Conservation (phyloP, 352 stramenopile genomes). For the Phytopythium chamaehyphon region DNA sequence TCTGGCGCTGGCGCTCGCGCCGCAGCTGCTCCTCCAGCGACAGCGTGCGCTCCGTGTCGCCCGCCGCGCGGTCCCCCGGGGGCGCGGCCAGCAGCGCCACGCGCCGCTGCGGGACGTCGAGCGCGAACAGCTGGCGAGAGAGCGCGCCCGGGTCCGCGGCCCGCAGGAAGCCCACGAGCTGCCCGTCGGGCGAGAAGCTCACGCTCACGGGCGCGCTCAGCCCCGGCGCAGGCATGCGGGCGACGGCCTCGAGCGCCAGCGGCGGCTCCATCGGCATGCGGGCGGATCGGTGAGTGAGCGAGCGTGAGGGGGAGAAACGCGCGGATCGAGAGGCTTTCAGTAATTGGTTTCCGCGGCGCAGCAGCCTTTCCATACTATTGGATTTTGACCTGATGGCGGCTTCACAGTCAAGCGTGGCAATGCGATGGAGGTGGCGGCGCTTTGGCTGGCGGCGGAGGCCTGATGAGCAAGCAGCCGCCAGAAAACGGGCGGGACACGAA, state of each 20-base stretch:
- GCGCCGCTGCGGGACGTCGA: slow-evolving; percentile 56
- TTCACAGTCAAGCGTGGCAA: too few relatives aligned
- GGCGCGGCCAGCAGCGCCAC: slow-evolving; percentile 63
- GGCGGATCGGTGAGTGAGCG: neutral
- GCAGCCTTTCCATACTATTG: too few relatives aligned
- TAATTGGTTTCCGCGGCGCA: too few relatives aligned
- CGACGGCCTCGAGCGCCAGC: slow-evolving; percentile 78
- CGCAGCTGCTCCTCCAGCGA: slow-evolving; percentile 90
- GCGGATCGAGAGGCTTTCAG: too few relatives aligned
- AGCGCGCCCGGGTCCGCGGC: slow-evolving; percentile 77
- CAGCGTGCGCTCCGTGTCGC: slow-evolving; percentile 84
- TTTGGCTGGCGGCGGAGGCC: too few relatives aligned
- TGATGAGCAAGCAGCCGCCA: too few relatives aligned
- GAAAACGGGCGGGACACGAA: too few relatives aligned
- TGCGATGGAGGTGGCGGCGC: too few relatives aligned
- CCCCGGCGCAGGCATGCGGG: slow-evolving; percentile 81
- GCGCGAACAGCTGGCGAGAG: slow-evolving; percentile 79
- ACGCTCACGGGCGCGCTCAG: slow-evolving; percentile 75
- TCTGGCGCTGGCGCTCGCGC: slow-evolving; percentile 86
- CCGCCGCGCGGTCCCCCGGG: slow-evolving; percentile 34
- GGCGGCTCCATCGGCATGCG: slow-evolving; percentile 1
- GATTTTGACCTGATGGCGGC: too few relatives aligned
- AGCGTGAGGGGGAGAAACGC: neutral
- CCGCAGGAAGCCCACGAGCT: slow-evolving; percentile 84
- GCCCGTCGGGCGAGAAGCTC: slow-evolving; percentile 82